Percentiles rank a stretch among this genome's conserved stretches.
Conservation (phyloP, 768 basidiomycete genomes). For the Podaxis mareebaensis region DNA sequence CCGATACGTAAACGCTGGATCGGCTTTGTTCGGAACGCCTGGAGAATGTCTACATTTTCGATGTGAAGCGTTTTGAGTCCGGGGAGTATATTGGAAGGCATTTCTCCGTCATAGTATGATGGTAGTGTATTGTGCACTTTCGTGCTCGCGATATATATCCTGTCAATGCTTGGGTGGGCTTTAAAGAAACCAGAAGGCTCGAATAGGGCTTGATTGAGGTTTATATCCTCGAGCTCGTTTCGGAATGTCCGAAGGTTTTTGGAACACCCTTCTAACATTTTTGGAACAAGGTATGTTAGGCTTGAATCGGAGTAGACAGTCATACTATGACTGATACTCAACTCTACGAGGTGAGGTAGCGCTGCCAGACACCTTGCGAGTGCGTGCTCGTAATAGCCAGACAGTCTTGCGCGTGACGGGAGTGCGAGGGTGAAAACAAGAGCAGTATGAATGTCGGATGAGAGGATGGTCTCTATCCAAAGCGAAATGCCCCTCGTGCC, state of each 20-base stretch:
- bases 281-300: background rate
- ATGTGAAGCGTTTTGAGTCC: background rate
- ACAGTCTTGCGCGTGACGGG: background rate
- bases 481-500: background rate
- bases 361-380: background rate
- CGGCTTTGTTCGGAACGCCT: constrained; percentile 3
- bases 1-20: constrained; percentile 2
- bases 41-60: background rate
- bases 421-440: background rate
- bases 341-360: background rate
- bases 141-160: background rate
- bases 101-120: background rate
- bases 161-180: background rate
- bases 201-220: background rate
- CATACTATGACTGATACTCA: constrained; percentile 5
- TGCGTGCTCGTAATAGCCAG: background rate
- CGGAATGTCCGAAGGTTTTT: background rate
- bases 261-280: background rate
- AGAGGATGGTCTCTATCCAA: constrained; percentile 6
- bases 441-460: background rate
- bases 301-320: background rate
- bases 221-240: background rate
- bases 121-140: background rate
- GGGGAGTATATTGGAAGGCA: background rate
- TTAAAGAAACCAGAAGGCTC: background rate